Percentiles rank a stretch among this genome's conserved stretches.
phyloP scores from a whole-genome alignment of 1,284 basidiomycete species.

The Fomitopsis pinicola region DNA sequence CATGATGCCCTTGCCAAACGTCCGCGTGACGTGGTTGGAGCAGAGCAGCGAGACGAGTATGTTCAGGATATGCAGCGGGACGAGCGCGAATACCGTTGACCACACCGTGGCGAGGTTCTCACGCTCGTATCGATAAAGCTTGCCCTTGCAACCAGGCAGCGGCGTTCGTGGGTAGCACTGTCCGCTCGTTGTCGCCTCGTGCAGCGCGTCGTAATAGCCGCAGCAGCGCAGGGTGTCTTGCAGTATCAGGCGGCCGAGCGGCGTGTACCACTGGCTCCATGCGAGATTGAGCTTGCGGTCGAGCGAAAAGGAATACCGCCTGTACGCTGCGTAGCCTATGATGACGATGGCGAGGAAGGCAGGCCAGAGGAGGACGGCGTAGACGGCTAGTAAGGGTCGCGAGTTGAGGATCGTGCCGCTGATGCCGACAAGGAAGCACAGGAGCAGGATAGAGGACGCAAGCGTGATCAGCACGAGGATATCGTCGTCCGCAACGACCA shows the following conservation, averaged over 20 bases:
- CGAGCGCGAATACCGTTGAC: conserved; percentile 58
- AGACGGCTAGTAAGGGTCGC: conserved; percentile 68
- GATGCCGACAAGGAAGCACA: conserved; percentile 63
- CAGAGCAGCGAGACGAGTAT: conserved; percentile 64
- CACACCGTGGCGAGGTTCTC: conserved; percentile 52
- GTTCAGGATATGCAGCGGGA: conserved; percentile 60
- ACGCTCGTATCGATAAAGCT: conserved; percentile 58
- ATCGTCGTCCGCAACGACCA: conserved; percentile 52
- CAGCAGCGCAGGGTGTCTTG: conserved; percentile 72
- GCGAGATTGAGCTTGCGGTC: conserved; percentile 71
- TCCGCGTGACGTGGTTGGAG: conserved; percentile 68
- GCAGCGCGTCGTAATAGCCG: conserved; percentile 64
- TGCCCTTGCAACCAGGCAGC: conserved; percentile 69
- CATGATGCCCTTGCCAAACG: conserved; percentile 69
- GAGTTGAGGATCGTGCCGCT: conserved; percentile 71
- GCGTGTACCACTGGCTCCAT: conserved; percentile 65
- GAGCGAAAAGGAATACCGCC: conserved; percentile 63
- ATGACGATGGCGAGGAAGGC: conserved; percentile 58
- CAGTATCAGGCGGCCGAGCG: conserved; percentile 53
- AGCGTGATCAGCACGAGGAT: conserved; percentile 62
- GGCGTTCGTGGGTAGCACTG: conserved; percentile 64
- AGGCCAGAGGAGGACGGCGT: conserved; percentile 69
- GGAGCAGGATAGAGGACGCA: conserved; percentile 49
- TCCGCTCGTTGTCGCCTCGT: conserved; percentile 57
- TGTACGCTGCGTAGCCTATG: conserved; percentile 70